phyloP scores from a whole-genome alignment of 2,329 filamentous ascomycete genomes.

The Diplodia sapinea region DNA sequence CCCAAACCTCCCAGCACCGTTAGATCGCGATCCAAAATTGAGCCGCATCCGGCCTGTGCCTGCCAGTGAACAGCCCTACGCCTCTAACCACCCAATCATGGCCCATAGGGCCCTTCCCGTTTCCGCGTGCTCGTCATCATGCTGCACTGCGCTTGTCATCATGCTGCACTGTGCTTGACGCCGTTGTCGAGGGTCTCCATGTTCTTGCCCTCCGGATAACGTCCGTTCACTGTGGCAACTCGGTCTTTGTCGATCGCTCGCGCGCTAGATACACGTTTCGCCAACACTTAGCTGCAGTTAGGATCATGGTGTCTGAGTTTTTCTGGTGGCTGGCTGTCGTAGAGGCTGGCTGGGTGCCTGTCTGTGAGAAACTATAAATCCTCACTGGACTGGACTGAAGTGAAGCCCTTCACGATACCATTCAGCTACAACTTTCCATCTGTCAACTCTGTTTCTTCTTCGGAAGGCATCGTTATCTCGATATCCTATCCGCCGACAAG shows the following conservation, averaged over 20 bases:
- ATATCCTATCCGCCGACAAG: background rate
- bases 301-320: background rate
- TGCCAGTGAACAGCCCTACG: background rate
- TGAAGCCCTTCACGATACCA: background rate
- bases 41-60: slow-evolving; percentile 12
- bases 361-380: slow-evolving; percentile 14
- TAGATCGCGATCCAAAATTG: background rate
- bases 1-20: background rate
- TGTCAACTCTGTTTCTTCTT: background rate
- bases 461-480: background rate
- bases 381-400: background rate
- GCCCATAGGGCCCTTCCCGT: background rate
- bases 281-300: slow-evolving; percentile 2
- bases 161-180: background rate
- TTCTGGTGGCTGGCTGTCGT: slow-evolving; percentile 2
- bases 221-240: slow-evolving; percentile 9
- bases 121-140: background rate
- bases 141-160: background rate
- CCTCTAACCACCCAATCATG: background rate
- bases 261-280: background rate
- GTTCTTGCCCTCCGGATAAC: background rate
- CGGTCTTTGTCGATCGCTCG: slow-evolving; percentile 5
- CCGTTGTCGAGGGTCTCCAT: slow-evolving; percentile 23
- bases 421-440: background rate
- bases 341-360: background rate